A percentile compares a stretch with the other conserved stretches of the same genome.
phyloP scores from a whole-genome alignment of 1,139 yeast species.

The Barnettozyma hawaiiensis region DNA sequence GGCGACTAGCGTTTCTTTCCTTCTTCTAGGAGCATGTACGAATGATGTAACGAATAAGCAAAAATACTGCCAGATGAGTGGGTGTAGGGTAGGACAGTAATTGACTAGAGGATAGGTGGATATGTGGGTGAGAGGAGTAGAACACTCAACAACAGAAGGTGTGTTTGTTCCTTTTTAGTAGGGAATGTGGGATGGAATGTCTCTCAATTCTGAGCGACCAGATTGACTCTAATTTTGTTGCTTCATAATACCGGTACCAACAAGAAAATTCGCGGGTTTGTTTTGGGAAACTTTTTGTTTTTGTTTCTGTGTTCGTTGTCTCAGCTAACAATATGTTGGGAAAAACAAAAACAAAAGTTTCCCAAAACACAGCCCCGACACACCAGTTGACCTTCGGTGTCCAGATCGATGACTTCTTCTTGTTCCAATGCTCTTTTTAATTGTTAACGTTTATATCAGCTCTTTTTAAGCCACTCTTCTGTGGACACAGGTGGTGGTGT shows the following conservation, averaged over 20 bases:
- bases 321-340: too few relatives aligned
- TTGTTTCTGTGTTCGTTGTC: not conserved
- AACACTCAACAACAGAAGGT: not conserved
- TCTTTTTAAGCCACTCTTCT: not conserved
- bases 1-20: not conserved
- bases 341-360: too few relatives aligned
- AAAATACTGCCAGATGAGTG: not conserved
- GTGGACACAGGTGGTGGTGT: not conserved
- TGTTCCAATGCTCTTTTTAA: not conserved
- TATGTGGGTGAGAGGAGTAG: not conserved
- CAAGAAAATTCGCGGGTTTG: not conserved
- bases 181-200: not conserved
- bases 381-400: not conserved
- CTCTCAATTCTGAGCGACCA: not conserved
- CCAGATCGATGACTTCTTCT: not conserved
- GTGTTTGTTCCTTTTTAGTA: not conserved
- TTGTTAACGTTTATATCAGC: not conserved
- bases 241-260: too few relatives aligned
- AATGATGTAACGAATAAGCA: not conserved
- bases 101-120: not conserved
- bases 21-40: not conserved
- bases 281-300: not conserved
- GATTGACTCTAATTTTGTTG: not conserved
- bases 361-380: too few relatives aligned
- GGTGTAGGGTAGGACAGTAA: not conserved